Evolutionary conservation across 768 basidiomycete species (phyloP).

Genomic region (Tubosaeta brunneosetosa): DNA sequence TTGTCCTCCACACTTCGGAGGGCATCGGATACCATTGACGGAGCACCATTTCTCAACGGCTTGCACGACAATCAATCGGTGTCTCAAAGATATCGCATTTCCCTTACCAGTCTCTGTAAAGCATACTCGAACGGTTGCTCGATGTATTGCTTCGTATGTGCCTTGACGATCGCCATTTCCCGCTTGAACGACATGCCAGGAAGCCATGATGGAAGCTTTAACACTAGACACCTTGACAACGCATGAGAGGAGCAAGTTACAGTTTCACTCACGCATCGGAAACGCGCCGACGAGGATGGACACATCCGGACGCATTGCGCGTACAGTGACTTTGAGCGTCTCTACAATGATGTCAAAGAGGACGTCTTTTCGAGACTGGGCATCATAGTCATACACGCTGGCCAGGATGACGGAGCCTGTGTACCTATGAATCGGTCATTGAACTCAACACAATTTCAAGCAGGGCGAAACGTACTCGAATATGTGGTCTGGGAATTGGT

Average conservation of each 20-base stretch:
- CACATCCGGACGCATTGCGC: conserved; percentile 16
- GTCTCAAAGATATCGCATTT: background rate
- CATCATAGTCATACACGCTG: conserved; percentile 18
- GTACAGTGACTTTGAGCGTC: conserved; percentile 1
- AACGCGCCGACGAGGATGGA: conserved; percentile 17
- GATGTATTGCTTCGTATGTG: conserved; percentile 12
- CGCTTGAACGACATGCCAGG: conserved; percentile 22
- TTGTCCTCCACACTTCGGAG: conserved; percentile 9
- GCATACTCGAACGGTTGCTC: conserved; percentile 13
- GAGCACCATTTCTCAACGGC: conserved; percentile 6
- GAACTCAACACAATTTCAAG: background rate
- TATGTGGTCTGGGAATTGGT: conserved; percentile 31
- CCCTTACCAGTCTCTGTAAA: conserved; percentile 17
- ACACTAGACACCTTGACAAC: conserved; percentile 5
- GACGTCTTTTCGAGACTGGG: conserved; percentile 10
- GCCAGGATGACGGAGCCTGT: conserved; percentile 19
- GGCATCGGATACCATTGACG: conserved; percentile 20
- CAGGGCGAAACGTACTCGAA: conserved; percentile 23
- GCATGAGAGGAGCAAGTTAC: background rate
- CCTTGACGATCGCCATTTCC: conserved; percentile 17
- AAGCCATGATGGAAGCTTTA: conserved; percentile 21
- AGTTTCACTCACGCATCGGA: conserved; percentile 11
- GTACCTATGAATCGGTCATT: conserved; percentile 5
- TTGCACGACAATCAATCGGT: conserved; percentile 2
- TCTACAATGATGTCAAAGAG: conserved; percentile 9